These are phyloP conservation scores for Lithohypha guttulata DNA, from an alignment of 2,329 filamentous ascomycete species.

Conservation along the genomic window DNA sequence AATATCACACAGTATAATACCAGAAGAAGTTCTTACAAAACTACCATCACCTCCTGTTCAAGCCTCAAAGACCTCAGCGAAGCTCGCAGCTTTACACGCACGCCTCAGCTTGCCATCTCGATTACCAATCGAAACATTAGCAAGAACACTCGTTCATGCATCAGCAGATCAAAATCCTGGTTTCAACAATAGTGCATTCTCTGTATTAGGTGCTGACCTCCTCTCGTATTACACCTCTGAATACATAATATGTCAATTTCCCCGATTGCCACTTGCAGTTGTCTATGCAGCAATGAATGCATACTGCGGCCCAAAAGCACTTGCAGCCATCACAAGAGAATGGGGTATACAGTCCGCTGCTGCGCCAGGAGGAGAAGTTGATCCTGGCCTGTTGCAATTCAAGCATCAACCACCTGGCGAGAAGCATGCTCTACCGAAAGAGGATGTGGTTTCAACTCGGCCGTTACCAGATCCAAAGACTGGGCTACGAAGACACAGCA, in stretches of 20 bases:
- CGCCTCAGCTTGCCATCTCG: constrained; percentile 71
- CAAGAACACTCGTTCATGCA: constrained; percentile 71
- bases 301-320: constrained; percentile 64
- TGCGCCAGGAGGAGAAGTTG: constrained; percentile 79
- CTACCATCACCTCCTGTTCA: constrained; percentile 63
- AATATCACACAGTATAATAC: constrained; percentile 18
- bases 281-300: constrained; percentile 77
- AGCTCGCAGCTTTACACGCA: constrained; percentile 84
- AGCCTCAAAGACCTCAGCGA: constrained; percentile 62
- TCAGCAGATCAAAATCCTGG: constrained; percentile 68
- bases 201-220: constrained; percentile 69
- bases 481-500: constrained; percentile 49
- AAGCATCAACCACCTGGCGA: constrained; percentile 33
- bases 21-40: constrained; percentile 29
- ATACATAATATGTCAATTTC: constrained; percentile 77
- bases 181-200: constrained; percentile 83
- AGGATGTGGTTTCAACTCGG: constrained; percentile 13
- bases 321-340: constrained; percentile 63
- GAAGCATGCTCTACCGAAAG: constrained; percentile 36
- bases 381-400: constrained; percentile 83
- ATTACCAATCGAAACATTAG: constrained; percentile 76
- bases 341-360: constrained; percentile 91
- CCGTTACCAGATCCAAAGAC: constrained; percentile 8
- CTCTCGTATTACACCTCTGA: constrained; percentile 84
- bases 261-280: constrained; percentile 79